phyloP scores from a whole-genome alignment of 345 rosid genomes.

The Eucalyptus victrix region DNA sequence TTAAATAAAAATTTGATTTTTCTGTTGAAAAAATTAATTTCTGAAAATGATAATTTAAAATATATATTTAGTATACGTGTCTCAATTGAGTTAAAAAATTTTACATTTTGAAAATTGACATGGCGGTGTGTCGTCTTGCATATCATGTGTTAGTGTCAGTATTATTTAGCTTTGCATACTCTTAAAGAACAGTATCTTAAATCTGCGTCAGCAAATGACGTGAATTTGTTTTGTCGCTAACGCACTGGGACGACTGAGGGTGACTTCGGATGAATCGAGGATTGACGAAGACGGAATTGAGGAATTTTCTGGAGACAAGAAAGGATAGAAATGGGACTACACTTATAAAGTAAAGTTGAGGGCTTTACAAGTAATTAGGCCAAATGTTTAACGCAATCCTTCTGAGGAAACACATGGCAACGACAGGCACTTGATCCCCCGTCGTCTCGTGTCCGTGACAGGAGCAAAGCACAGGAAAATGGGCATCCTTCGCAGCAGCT shows the following conservation, averaged over 20 bases:
- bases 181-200: not conserved
- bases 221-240: not conserved
- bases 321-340: not conserved
- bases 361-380: not conserved
- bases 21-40: too few relatives aligned
- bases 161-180: too few relatives aligned
- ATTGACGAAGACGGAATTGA: not conserved
- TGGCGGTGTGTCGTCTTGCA: fast-evolving
- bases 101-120: fast-evolving
- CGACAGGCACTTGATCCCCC: not conserved
- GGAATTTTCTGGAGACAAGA: not conserved
- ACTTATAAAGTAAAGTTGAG: not conserved
- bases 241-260: not conserved
- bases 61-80: too few relatives aligned
- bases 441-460: not conserved
- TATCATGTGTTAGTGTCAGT: fast-evolving
- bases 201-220: not conserved
- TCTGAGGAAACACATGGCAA: not conserved
- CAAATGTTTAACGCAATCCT: not conserved
- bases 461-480: not conserved
- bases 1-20: too few relatives aligned
- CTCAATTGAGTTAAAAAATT: fast-evolving
- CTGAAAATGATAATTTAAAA: too few relatives aligned
- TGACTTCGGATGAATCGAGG: not conserved
- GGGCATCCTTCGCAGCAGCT: not conserved